Evolutionary conservation across 1,139 yeast species (phyloP).

Genomic region (Meyerozyma guilliermondii): DNA sequence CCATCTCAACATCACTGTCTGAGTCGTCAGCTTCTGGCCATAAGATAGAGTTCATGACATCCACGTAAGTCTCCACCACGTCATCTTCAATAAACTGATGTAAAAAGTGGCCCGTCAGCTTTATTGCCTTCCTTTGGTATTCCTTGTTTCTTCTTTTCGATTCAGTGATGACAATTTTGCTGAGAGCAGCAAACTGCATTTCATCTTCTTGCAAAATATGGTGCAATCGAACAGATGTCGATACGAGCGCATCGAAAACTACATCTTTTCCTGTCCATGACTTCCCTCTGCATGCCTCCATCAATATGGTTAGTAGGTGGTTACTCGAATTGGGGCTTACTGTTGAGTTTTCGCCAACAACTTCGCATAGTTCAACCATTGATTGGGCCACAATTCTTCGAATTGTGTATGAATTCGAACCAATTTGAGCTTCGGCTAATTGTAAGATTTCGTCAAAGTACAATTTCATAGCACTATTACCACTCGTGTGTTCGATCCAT

Average conservation of each 20-base stretch:
- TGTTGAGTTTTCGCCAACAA: constrained; percentile 26
- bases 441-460: constrained; percentile 68
- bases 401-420: constrained; percentile 57
- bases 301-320: constrained; percentile 48
- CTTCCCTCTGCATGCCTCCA: constrained; percentile 68
- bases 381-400: constrained; percentile 71
- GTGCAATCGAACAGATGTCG: constrained; percentile 46
- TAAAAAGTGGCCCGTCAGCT: constrained; percentile 45
- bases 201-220: constrained; percentile 18
- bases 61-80: constrained; percentile 34
- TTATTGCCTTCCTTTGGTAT: constrained; percentile 55
- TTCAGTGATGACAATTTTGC: constrained; percentile 50
- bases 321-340: constrained; percentile 19
- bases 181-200: constrained; percentile 27
- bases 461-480: constrained; percentile 61
- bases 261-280: constrained; percentile 88
- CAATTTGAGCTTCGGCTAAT: constrained; percentile 45
- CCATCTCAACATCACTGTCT: constrained; percentile 24
- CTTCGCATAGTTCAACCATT: constrained; percentile 56
- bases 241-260: constrained; percentile 65
- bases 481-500: constrained; percentile 81
- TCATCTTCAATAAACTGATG: constrained; percentile 38
- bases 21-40: constrained; percentile 20
- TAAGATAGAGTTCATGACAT: constrained; percentile 26
- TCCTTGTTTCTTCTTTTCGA: constrained; percentile 61